Conservation (phyloP, 768 basidiomycete species). For the Tricholoma bakamatsutake region DNA sequence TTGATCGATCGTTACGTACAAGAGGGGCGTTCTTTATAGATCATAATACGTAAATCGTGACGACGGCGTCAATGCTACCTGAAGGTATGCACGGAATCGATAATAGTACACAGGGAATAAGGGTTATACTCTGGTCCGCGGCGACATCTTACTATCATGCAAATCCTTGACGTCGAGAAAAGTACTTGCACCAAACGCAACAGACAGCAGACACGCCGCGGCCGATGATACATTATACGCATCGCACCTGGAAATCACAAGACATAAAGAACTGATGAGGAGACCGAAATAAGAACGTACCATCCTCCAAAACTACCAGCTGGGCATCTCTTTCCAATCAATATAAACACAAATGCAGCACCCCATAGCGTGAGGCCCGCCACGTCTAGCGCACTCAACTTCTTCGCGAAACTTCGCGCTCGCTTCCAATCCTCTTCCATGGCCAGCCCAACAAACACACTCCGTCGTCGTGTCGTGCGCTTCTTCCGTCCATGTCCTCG, state of each 20-base stretch:
- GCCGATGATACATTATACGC: slow-evolving; percentile 66
- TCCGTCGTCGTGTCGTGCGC: slow-evolving; percentile 34
- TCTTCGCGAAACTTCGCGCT: slow-evolving; percentile 50
- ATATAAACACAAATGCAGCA: slow-evolving; percentile 50
- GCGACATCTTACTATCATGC: slow-evolving; percentile 52
- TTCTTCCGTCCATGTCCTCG: slow-evolving; percentile 24
- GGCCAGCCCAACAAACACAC: slow-evolving; percentile 53
- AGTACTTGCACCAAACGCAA: slow-evolving; percentile 48
- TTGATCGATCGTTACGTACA: neutral
- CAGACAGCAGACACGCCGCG: slow-evolving; percentile 49
- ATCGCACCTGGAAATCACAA: slow-evolving; percentile 45
- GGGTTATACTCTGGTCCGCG: slow-evolving; percentile 41
- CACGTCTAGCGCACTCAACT: slow-evolving; percentile 45
- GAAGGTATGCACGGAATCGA: neutral
- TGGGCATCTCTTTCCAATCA: slow-evolving; percentile 60
- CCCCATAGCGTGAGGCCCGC: slow-evolving; percentile 48
- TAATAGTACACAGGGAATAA: neutral
- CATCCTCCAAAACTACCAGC: slow-evolving; percentile 58
- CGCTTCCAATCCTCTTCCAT: slow-evolving; percentile 60
- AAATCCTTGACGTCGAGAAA: slow-evolving; percentile 69
- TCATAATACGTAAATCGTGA: neutral
- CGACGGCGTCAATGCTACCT: neutral
- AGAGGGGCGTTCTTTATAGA: too few relatives aligned
- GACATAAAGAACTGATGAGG: neutral
- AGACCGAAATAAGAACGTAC: slow-evolving; percentile 29